These are phyloP conservation scores for Aspergillus ostianus DNA, from an alignment of 495 filamentous ascomycete species.

Conservation along the genomic window DNA sequence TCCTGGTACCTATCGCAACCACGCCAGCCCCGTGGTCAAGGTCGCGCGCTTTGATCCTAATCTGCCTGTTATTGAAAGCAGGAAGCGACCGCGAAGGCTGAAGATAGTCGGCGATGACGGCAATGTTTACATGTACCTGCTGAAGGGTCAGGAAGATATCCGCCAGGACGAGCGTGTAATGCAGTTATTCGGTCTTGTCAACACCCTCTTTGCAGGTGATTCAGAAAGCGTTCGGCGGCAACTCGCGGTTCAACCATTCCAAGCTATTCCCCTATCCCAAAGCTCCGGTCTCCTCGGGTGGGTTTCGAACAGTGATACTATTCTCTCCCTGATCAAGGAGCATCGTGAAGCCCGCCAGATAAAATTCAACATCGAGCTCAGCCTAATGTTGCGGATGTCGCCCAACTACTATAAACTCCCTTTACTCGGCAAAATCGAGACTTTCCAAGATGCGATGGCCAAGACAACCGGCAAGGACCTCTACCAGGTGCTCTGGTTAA, in stretches of 20 bases:
- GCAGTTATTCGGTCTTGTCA: conserved; percentile 96
- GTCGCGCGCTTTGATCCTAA: conserved; percentile 88
- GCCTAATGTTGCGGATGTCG: conserved; percentile 99
- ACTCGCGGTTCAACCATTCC: conserved; percentile 89
- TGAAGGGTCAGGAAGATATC: conserved; percentile 99
- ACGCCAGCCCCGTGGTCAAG: conserved; percentile 74
- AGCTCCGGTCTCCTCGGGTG: conserved; percentile 92
- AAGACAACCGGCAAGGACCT: conserved; percentile 98
- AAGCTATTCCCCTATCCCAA: conserved; percentile 92
- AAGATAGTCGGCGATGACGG: conserved; percentile 87
- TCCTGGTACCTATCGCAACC: conserved; percentile 85
- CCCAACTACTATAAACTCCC: conserved; percentile 98
- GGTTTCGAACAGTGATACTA: conserved; percentile 97
- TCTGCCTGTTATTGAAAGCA: conserved; percentile 89
- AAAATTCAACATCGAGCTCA: conserved; percentile 94
- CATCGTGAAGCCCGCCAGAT: conserved; percentile 96
- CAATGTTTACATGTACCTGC: conserved; percentile 73
- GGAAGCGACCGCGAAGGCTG: conserved; percentile 89
- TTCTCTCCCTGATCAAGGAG: conserved; percentile 95
- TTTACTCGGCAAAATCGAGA: conserved; percentile 98
- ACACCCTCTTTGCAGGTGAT: conserved; percentile 88
- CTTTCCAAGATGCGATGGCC: conserved; percentile 96
- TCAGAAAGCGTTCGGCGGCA: conserved; percentile 95
- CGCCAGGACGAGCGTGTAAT: conserved; percentile 98
- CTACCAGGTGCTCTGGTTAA: conserved; percentile 96